A percentile compares a stretch with the other conserved stretches of the same genome.
Evolutionary conservation across 345 rosid genomes (phyloP).

Genomic region (Brassica nigra): DNA sequence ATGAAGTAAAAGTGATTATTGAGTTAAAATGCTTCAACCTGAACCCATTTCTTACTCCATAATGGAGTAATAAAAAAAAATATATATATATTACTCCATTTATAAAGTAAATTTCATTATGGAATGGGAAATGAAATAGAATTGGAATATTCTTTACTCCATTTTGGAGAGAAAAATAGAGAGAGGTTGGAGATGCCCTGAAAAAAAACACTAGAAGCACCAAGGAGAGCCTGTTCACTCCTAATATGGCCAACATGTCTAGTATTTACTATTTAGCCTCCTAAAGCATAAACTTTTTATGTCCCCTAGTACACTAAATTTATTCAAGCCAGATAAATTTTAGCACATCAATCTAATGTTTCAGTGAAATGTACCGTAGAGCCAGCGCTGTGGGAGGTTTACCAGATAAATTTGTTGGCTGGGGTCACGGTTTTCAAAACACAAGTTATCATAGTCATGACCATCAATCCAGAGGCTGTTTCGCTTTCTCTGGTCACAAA

Average conservation of each 20-base stretch:
- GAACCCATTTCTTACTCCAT: too few relatives aligned
- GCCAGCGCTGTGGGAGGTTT: not conserved
- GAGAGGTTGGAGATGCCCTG: too few relatives aligned
- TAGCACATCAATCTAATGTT: not conserved
- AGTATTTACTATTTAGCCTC: not conserved
- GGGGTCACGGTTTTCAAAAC: not conserved
- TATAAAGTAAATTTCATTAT: too few relatives aligned
- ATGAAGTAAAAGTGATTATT: too few relatives aligned
- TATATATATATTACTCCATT: too few relatives aligned
- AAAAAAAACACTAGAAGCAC: not conserved
- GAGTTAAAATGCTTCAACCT: too few relatives aligned
- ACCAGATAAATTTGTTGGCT: not conserved
- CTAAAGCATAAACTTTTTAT: not conserved
- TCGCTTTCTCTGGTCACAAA: not conserved
- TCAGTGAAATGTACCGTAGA: not conserved
- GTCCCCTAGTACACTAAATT: not conserved
- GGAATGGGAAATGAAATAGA: too few relatives aligned
- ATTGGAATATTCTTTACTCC: too few relatives aligned
- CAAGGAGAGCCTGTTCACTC: not conserved
- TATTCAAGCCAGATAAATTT: not conserved
- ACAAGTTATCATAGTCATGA: not conserved
- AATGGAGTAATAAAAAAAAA: too few relatives aligned
- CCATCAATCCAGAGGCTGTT: not conserved
- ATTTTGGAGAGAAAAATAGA: too few relatives aligned
- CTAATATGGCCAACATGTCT: not conserved